Conservation (phyloP, 2,329 filamentous ascomycete genomes). For the Sarocladium brachiariae region DNA sequence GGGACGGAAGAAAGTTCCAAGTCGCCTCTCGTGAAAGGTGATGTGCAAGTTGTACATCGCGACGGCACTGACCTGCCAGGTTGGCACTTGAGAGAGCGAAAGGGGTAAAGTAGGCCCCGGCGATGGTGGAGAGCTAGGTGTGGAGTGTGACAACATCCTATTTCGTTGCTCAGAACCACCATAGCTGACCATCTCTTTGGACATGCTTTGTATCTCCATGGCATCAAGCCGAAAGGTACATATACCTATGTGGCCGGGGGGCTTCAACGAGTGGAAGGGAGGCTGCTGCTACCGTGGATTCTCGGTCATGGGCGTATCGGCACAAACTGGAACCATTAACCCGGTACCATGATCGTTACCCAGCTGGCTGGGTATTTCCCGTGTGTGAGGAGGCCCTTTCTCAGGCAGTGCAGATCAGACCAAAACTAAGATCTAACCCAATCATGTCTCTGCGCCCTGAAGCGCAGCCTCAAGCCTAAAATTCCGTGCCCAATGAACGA, state of each 20-base stretch:
- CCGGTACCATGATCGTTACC: conserved; percentile 1
- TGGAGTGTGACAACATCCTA: conserved; percentile 5
- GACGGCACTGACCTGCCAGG: background rate
- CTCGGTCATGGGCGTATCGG: background rate
- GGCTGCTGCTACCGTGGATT: background rate
- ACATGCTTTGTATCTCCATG: background rate
- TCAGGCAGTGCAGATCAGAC: conserved; percentile 7
- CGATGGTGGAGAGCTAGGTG: background rate
- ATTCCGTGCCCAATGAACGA: background rate
- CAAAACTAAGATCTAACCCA: background rate
- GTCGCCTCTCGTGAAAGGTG: background rate
- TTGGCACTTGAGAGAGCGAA: background rate
- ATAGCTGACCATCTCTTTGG: background rate
- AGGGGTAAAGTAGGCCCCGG: background rate
- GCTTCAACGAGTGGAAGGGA: background rate
- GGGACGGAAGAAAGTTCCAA: background rate
- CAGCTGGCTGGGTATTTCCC: background rate
- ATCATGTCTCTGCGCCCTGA: background rate
- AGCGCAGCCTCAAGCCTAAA: conserved; percentile 1
- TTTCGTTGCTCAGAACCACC: background rate
- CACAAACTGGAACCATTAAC: background rate
- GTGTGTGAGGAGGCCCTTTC: background rate
- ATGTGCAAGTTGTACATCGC: conserved; percentile 3
- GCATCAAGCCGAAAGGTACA: background rate
- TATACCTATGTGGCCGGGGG: too few relatives aligned